Conservation (phyloP, 164 flowering plant species). For the Aristolochia fimbriata region DNA sequence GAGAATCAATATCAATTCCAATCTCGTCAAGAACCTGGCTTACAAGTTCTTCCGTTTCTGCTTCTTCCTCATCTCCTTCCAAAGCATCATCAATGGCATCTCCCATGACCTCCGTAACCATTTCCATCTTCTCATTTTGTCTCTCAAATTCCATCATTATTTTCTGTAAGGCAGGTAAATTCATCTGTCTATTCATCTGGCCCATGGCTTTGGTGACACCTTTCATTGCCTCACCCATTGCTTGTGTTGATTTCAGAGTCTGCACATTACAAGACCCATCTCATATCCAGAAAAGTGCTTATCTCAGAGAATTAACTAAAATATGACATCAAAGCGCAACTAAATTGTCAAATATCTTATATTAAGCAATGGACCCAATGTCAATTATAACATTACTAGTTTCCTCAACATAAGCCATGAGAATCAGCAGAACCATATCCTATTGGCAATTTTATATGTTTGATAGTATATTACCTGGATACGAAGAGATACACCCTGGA, state of each 20-base stretch:
- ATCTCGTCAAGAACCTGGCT: constrained; percentile 82
- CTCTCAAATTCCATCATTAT: constrained; percentile 81
- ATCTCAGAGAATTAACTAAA: no score
- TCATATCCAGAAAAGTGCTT: neutral
- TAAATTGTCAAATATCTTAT: no score
- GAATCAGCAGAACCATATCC: neutral
- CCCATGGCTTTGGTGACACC: constrained; percentile 90
- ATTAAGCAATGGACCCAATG: no score
- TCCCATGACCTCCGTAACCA: constrained; percentile 76
- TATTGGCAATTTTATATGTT: no score
- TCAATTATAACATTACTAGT: neutral
- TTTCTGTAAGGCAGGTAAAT: constrained; percentile 69
- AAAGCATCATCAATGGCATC: constrained; percentile 83
- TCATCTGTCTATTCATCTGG: constrained; percentile 87
- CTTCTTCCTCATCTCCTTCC: constrained; percentile 91
- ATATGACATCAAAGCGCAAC: no score
- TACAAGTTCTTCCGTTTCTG: constrained; percentile 75
- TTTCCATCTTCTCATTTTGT: constrained; percentile 88
- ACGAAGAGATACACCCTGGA: constrained; percentile 89
- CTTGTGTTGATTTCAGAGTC: constrained; percentile 87
- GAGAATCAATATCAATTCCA: constrained; percentile 61
- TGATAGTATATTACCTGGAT: constrained; percentile 45
- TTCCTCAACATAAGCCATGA: neutral
- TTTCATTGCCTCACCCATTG: constrained; percentile 94
- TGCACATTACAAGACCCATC: constrained; percentile 11